Evolutionary conservation across 371 early-diverging fungal species (phyloP), one percentile per base, ranked within the genome.

Genomic region (Mortierella polycephala): DNA sequence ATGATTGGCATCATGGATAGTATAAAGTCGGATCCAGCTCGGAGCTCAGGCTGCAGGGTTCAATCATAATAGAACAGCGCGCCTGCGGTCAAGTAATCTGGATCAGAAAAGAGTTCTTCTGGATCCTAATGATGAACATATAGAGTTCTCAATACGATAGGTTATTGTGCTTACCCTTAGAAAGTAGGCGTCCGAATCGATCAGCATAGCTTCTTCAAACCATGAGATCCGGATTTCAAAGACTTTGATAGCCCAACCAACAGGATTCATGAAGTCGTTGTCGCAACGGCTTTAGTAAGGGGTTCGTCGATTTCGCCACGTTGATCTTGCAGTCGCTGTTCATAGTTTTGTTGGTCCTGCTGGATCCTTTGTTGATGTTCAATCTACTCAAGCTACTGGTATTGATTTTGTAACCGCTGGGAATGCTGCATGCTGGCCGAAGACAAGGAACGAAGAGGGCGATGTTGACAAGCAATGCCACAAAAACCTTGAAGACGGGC

Each of bases 171-270:
- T 45, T 69, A 69, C 76, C 62, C 89, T 83, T 65, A 93, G 81
- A 75, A 92, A 90, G 45, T 90, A 84, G 7, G 84, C 90, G 62
- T 94, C 94, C 1, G 93, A 92, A 80, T 94, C 93, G 80, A 93
- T 83, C 62, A 94, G 79, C 52, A 93, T 88, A 30, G 87, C 86
- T 46, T 91, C 87, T 12, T 65, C 57, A 67, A 94, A 94, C 9
- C 81, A 80, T 11, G 91, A 91, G 6, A 89, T 90, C 60, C 93
- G 73, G 30, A 92, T 87, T 0, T 89, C 84, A 72, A 84, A 91
- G 1, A 92, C 88, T 49, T 92, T 91, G 50, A 91, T 69, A 14
- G 86, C 81, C 91, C 91, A 90, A 1, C 88, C 89, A 21, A 84
- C 84, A 45, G 89, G 82, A 42, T 82, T 74, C 8, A 88, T 83